Conservation (phyloP, 2,329 filamentous ascomycete genomes). For the Neofusicoccum ribis region DNA sequence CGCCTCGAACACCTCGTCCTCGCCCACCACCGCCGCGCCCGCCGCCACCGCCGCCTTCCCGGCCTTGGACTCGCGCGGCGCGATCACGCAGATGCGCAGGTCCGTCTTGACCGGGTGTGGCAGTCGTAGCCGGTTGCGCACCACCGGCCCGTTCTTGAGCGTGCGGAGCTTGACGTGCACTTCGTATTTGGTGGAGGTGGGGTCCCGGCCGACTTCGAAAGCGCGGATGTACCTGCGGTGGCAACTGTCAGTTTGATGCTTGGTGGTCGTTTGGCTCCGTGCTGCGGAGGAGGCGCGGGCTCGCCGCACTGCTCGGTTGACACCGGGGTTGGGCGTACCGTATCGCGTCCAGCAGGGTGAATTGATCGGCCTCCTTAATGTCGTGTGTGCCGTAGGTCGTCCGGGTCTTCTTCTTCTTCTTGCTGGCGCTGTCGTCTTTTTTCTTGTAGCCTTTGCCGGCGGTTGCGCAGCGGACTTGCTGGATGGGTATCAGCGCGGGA, state of each 20-base stretch:
- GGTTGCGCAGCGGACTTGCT: slow-evolving; percentile 40
- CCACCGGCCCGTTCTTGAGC: slow-evolving; percentile 78
- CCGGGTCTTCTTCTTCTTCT: slow-evolving; percentile 63
- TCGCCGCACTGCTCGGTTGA: not conserved
- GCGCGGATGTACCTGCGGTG: slow-evolving; percentile 77
- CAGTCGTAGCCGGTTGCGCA: slow-evolving; percentile 84
- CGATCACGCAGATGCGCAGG: slow-evolving; percentile 85
- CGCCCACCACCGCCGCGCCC: slow-evolving; percentile 81
- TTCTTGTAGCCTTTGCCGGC: slow-evolving; percentile 40
- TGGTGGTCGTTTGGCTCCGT: not conserved
- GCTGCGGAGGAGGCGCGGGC: not conserved
- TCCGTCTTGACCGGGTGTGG: slow-evolving; percentile 90
- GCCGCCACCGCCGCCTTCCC: slow-evolving; percentile 73
- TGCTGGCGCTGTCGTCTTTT: slow-evolving; percentile 44
- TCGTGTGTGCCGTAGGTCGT: slow-evolving; percentile 65
- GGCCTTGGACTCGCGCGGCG: slow-evolving; percentile 73
- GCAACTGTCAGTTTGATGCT: slow-evolving; percentile 17
- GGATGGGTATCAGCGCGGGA: slow-evolving; percentile 27
- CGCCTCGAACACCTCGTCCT: slow-evolving; percentile 79
- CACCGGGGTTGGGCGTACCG: slow-evolving; percentile 56
- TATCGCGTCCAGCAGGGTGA: slow-evolving; percentile 88
- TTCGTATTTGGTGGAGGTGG: slow-evolving; percentile 80
- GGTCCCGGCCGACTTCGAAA: slow-evolving; percentile 81
- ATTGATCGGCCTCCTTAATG: slow-evolving; percentile 68
- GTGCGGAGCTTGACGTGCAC: slow-evolving; percentile 80